Evolutionary conservation across 2,329 filamentous ascomycete species (phyloP).

Genomic region (Fusarium caatingaense): DNA sequence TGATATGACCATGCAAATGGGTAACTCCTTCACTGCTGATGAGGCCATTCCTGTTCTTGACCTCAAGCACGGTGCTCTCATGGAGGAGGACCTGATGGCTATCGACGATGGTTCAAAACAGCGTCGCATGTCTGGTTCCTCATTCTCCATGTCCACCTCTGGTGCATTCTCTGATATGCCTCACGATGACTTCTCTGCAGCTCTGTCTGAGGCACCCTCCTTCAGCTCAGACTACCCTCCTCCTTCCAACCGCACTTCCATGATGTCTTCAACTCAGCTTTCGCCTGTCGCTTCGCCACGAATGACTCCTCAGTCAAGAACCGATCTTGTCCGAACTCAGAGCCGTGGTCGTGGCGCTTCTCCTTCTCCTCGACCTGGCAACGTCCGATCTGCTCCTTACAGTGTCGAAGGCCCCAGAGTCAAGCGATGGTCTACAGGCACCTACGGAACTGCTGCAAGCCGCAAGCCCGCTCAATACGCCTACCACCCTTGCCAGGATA

Average conservation of each 20-base stretch:
- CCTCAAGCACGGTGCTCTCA: slow-evolving; percentile 62
- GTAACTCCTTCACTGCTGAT: slow-evolving; percentile 71
- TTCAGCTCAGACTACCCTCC: slow-evolving; percentile 75
- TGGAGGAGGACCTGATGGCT: slow-evolving; percentile 62
- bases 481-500: slow-evolving; percentile 70
- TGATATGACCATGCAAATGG: slow-evolving; percentile 69
- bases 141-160: slow-evolving; percentile 77
- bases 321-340: slow-evolving; percentile 70
- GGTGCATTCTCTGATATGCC: slow-evolving; percentile 74
- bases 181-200: slow-evolving; percentile 76
- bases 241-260: slow-evolving; percentile 74
- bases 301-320: slow-evolving; percentile 69
- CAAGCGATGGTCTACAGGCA: slow-evolving; percentile 84
- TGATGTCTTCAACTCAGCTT: slow-evolving; percentile 76
- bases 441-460: slow-evolving; percentile 69
- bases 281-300: slow-evolving; percentile 79
- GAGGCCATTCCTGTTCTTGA: slow-evolving; percentile 73
- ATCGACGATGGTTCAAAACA: slow-evolving; percentile 66
- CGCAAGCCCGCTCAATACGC: slow-evolving; percentile 70
- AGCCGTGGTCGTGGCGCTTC: slow-evolving; percentile 75
- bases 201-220: slow-evolving; percentile 74
- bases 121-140: slow-evolving; percentile 77
- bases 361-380: slow-evolving; percentile 74
- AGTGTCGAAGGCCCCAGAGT: slow-evolving; percentile 72
- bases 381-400: slow-evolving; percentile 76